phyloP scores from a whole-genome alignment of 345 rosid species.

The Gossypium sturtianum region DNA sequence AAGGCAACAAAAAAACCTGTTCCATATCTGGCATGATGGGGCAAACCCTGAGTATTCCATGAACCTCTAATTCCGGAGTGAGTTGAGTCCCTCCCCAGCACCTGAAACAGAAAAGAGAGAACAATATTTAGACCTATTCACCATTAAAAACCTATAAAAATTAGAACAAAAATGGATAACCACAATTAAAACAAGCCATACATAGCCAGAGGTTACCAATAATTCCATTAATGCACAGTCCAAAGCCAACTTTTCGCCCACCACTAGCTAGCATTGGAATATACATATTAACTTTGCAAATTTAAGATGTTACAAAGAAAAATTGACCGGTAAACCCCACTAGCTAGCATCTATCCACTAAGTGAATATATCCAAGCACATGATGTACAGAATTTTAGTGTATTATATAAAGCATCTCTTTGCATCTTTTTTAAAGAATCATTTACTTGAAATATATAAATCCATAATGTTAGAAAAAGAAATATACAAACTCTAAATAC shows the following conservation, averaged over 20 bases:
- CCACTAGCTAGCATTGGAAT: background rate
- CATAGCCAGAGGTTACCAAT: background rate
- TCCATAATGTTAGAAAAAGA: background rate
- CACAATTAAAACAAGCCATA: background rate
- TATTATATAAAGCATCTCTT: background rate
- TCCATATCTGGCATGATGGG: slow-evolving; percentile 15
- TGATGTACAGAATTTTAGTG: background rate
- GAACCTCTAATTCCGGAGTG: slow-evolving; percentile 24
- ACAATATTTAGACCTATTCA: background rate
- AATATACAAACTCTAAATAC: background rate
- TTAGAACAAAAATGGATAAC: background rate
- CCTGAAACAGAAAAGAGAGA: slow-evolving; percentile 22
- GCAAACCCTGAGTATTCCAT: slow-evolving; percentile 32
- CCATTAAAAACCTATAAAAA: background rate
- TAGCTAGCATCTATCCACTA: background rate
- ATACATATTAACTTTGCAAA: background rate
- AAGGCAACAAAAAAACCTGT: background rate
- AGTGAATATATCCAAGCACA: slow-evolving; percentile 3
- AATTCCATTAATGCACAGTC: background rate
- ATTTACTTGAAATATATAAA: background rate
- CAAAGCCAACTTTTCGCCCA: background rate
- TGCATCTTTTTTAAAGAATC: slow-evolving; percentile 1
- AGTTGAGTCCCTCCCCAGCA: slow-evolving; percentile 7
- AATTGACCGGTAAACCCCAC: background rate
- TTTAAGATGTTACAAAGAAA: background rate